Base-by-base conservation (phyloP, 2,329 filamentous ascomycete genomes). In the Sporothrix pseudoabietina region DNA sequence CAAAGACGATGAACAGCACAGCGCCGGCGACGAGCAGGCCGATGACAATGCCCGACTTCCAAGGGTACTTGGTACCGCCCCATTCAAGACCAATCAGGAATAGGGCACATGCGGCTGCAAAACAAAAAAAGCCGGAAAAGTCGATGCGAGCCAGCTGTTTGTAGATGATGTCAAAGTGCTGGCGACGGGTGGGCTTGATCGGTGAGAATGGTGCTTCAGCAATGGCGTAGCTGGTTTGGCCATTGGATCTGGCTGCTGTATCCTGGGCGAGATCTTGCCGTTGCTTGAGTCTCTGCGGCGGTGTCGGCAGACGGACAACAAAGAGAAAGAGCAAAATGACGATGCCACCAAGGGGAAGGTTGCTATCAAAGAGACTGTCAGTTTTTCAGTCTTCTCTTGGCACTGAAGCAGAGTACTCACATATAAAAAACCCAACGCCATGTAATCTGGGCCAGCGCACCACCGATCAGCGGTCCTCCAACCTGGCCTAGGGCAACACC, bases 371-470 rank as follows among this genome's bases (percentile, higher is more conserved):
- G 26, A 16, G 9, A n/a, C 6, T 39, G 65, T 69, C 16, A 9
- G 8, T 7, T 22, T 10, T 69, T 26, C 26, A 35, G 8, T 14
- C 26, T 54, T 10, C 54, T 54, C 16, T 10, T 69, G 22, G 14
- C 16, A 76, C 75, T 65, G 22, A 39, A 14, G 19, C 4, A n/a
- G 32, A n/a, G 2, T 1, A 79, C 73, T 77, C 85, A 85, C 76
- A 83, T 78, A 72, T 82, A 82, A 75, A 86, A 87, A 76, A 85
- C 87, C 86, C 86, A 87, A 35, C 85, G 80, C 86, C 86, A 87
- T 9, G 84, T 84, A 3, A 81, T 80, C 39, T 87, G 82, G 1
- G 85, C 85, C 54, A 87, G 85, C 7, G 78, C 85, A 26, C 86
- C 86, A 6, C 86, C 86, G 5, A 87, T 79, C 16, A 88, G 78